These are phyloP conservation scores for Pyrrhoderma noxium DNA, from an alignment of 1,284 basidiomycete species.

Conservation along the genomic window DNA sequence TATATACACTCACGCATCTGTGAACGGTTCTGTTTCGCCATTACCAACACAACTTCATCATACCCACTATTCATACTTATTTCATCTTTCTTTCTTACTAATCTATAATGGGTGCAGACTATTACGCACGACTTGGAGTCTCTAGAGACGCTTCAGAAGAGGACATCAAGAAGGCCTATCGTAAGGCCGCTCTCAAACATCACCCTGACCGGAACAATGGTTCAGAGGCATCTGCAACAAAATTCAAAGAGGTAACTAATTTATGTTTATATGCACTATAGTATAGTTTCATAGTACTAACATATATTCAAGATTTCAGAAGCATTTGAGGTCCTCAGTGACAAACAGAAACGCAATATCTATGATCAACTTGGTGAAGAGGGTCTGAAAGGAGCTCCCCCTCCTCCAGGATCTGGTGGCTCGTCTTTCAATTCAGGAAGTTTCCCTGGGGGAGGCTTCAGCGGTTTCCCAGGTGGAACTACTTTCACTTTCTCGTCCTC, in stretches of 20 bases:
- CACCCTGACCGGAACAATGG: conserved; percentile 88
- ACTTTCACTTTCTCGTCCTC: conserved; percentile 52
- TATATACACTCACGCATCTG: too few species aligned
- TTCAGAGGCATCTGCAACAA: conserved; percentile 78
- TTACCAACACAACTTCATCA: too few species aligned
- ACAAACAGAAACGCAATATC: conserved; percentile 86
- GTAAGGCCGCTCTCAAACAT: conserved; percentile 84
- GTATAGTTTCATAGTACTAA: not conserved
- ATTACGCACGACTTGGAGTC: conserved; percentile 78
- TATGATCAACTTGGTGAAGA: conserved; percentile 98
- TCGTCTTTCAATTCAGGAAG: conserved; percentile 34
- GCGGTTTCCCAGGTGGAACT: conserved; percentile 42
- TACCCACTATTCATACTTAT: too few species aligned
- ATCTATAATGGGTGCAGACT: conserved; percentile 81
- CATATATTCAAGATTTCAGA: conserved; percentile 85
- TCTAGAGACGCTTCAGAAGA: conserved; percentile 69
- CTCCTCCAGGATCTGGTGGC: conserved; percentile 33
- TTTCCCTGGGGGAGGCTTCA: conserved; percentile 38
- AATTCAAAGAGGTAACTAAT: conserved; percentile 81
- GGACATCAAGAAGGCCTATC: conserved; percentile 82
- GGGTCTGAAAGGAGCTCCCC: conserved; percentile 74
- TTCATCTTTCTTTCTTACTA: too few species aligned
- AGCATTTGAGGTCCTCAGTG: conserved; percentile 94
- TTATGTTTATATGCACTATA: not conserved
- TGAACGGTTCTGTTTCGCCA: too few species aligned